Evolutionary conservation across 1,284 basidiomycete species (phyloP).

Genomic region (Apiotrichum porosum): DNA sequence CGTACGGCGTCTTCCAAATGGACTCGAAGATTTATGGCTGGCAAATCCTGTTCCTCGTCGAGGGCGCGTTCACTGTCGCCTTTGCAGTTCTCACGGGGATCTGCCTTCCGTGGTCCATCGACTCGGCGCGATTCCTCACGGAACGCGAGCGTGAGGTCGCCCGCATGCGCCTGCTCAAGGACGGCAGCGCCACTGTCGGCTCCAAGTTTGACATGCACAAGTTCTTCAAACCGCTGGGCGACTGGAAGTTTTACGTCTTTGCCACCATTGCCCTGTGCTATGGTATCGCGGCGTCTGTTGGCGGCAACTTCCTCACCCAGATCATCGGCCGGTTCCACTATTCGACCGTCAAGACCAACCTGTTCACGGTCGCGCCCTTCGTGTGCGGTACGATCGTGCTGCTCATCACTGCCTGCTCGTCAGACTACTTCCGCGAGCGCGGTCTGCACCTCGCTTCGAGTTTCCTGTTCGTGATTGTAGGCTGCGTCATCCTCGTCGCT

Average conservation of each 20-base stretch:
- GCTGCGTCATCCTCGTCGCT: conserved; percentile 22
- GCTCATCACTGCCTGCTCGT: neutral
- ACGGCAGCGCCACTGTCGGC: neutral
- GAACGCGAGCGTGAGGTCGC: conserved; percentile 8
- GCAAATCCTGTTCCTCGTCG: too few species aligned
- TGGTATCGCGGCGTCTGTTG: conserved; percentile 35
- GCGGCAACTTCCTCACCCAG: conserved; percentile 36
- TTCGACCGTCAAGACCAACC: conserved; percentile 29
- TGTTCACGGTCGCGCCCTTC: conserved; percentile 31
- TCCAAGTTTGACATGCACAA: conserved; percentile 4
- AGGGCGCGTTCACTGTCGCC: too few species aligned
- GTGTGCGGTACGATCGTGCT: conserved; percentile 19
- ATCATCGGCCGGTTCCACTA: conserved; percentile 23
- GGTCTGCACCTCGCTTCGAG: conserved; percentile 17
- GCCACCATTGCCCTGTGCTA: conserved; percentile 24
- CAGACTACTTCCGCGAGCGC: conserved; percentile 26
- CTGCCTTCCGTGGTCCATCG: too few species aligned
- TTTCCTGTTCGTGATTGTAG: conserved; percentile 14
- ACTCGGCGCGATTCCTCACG: conserved; percentile 8
- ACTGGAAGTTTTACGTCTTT: conserved; percentile 10
- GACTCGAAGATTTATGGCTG: too few species aligned
- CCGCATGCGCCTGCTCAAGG: conserved; percentile 14
- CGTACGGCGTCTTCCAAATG: too few species aligned
- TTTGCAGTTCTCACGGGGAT: too few species aligned
- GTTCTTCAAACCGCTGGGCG: conserved; percentile 5